Evolutionary conservation across 2,329 filamentous ascomycete species (phyloP).

Genomic region (Paecilomyces formosus): DNA sequence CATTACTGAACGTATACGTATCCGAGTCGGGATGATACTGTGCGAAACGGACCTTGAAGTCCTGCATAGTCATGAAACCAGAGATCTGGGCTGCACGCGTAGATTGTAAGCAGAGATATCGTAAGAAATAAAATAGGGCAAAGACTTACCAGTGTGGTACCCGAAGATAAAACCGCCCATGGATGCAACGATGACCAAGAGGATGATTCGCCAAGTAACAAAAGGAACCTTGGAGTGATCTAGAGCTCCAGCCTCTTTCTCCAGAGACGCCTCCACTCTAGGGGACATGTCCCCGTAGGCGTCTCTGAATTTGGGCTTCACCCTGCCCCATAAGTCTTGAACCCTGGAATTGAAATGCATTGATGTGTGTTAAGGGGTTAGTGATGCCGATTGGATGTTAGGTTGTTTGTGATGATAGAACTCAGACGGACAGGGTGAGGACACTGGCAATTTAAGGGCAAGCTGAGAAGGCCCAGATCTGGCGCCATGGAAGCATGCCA

Average conservation of each 20-base stretch:
- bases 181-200: slow-evolving; percentile 38
- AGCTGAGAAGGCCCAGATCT: not conserved
- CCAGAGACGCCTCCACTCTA: slow-evolving; percentile 21
- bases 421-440: not conserved
- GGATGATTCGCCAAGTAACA: slow-evolving; percentile 35
- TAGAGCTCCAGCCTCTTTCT: slow-evolving; percentile 24
- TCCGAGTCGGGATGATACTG: slow-evolving; percentile 20
- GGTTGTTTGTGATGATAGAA: not conserved
- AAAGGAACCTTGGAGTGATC: slow-evolving; percentile 38
- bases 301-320: not conserved
- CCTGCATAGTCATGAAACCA: slow-evolving; percentile 39
- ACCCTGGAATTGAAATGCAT: not conserved
- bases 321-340: not conserved
- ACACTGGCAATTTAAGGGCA: not conserved
- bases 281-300: slow-evolving; percentile 4
- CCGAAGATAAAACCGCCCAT: slow-evolving; percentile 44
- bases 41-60: slow-evolving; percentile 38
- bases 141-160: slow-evolving; percentile 32
- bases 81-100: slow-evolving; percentile 32
- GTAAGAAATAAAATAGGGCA: slow-evolving; percentile 1
- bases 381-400: not conserved
- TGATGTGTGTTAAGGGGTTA: not conserved
- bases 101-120: slow-evolving; percentile 1
- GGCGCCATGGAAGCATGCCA: not conserved
- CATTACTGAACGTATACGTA: slow-evolving; percentile 35